Evolutionary conservation across 139 green algal genomes (phyloP), one percentile per base, ranked within the genome.

Genomic region (Chlorella sp.): DNA sequence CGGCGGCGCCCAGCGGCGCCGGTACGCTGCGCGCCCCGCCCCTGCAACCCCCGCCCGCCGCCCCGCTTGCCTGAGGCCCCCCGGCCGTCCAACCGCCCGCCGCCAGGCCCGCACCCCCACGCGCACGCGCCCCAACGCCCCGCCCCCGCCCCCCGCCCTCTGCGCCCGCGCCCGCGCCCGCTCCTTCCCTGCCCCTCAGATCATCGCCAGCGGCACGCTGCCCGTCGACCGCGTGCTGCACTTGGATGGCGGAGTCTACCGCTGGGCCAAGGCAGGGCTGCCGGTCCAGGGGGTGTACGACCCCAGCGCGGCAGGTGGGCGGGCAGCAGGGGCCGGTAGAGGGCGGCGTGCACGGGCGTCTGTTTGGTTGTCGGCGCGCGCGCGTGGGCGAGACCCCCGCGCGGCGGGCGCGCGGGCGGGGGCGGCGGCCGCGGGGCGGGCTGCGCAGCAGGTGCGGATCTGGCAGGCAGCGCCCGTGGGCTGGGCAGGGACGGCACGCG

Each of bases 181-280:
- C 15, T 8, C 14, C 31, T 25, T n/a, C 14, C 53, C 53, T 62
- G 14, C 8, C 58, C 12, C 27, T 7, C 69, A 75, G 69, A 61
- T 71, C 5, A 5, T 78, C 19, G 38, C 48, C 41, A 82, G n/a
- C 23, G 45, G 45, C 25, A 46, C 9, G 2, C 43, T 86, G 23
- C 55, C 51, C 41, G 67, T 62, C 0, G 33, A 55, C 8, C 48
- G 56, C 2, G 76, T 88, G 31, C n/a, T 67, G 33, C 87, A 92
- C 63, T 63, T 92, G 70, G 65, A 84, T 3, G 87, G 86, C 17
- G 87, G 87, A 23, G 76, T 89, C 2, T 87, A 76, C 29, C 62
- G 61, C 14, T 92, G 85, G 84, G 79, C 63, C 63, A 73, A 64
- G 27, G 43, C 59, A 12, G 76, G 70, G 14, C 35, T 86, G 45